Conservation (phyloP, 345 rosid species). For the Brassica carinata region DNA sequence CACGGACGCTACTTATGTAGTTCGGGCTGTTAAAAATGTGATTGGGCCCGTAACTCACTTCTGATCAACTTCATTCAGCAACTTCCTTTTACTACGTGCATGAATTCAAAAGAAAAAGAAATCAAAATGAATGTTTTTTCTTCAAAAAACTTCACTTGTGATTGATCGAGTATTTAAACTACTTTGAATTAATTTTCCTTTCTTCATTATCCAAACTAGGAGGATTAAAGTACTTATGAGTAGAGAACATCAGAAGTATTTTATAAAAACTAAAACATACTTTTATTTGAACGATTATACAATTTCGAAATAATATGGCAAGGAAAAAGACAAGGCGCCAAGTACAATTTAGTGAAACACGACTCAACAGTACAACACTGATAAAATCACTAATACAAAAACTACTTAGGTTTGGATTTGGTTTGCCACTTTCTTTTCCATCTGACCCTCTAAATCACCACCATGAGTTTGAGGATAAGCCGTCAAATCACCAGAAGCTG, state of each 20-base stretch:
- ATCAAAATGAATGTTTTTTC: too few relatives aligned
- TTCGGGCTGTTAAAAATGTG: background rate
- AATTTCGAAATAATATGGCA: conserved; percentile 11
- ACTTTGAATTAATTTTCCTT: background rate
- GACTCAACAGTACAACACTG: conserved; percentile 27
- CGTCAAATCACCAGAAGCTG: conserved; percentile 12
- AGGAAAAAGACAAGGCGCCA: background rate
- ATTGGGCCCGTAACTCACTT: background rate
- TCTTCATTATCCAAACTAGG: too few relatives aligned
- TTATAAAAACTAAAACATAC: background rate
- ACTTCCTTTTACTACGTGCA: background rate
- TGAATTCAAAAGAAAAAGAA: background rate
- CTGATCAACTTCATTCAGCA: background rate
- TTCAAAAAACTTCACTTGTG: background rate
- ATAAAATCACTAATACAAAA: conserved; percentile 21
- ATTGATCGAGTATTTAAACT: background rate
- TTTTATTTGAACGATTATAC: conserved; percentile 2
- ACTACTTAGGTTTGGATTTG: conserved; percentile 13
- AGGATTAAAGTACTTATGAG: background rate
- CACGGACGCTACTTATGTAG: background rate
- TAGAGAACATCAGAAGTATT: conserved; percentile 1
- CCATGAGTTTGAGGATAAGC: conserved; percentile 4
- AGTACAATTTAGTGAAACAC: conserved; percentile 16
- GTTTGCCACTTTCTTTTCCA: conserved; percentile 17
- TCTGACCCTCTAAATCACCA: conserved; percentile 36